Evolutionary conservation across 202 grass and related monocot species (phyloP).

Genomic region (Panicum virgatum): DNA sequence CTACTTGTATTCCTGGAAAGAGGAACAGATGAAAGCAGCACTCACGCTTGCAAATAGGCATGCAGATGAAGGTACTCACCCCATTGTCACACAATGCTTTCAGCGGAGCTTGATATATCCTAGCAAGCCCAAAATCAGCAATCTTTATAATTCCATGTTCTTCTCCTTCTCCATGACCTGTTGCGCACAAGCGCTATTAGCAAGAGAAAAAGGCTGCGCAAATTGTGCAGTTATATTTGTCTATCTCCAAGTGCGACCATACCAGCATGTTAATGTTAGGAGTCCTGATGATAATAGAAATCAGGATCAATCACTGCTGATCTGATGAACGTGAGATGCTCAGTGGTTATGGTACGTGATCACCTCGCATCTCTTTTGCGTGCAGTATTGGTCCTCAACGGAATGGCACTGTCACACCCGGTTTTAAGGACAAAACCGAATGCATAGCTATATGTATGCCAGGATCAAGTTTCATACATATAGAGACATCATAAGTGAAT

Average conservation of each 20-base stretch:
- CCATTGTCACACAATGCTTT: conserved; percentile 98
- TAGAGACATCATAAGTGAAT: too few species aligned
- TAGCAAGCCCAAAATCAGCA: conserved; percentile 98
- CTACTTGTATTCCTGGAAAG: conserved; percentile 7
- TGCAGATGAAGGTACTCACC: conserved; percentile 42
- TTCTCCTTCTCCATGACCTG: conserved; percentile 97
- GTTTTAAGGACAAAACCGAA: too few species aligned
- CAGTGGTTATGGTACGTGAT: too few species aligned
- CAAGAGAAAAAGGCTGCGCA: conserved; percentile 3
- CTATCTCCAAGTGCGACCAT: conserved; percentile 16
- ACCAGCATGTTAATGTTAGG: conserved; percentile 99
- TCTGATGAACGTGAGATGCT: too few species aligned
- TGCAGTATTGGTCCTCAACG: too few species aligned
- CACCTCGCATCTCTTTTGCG: too few species aligned
- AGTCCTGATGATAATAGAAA: too few species aligned
- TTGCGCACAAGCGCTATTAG: conserved; percentile 33
- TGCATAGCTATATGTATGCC: too few species aligned
- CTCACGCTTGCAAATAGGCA: background rate
- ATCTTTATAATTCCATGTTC: conserved; percentile 98
- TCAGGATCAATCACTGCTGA: too few species aligned
- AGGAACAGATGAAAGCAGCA: background rate
- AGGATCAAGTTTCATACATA: too few species aligned
- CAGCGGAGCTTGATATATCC: conserved; percentile 99
- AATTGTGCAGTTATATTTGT: conserved; percentile 32
- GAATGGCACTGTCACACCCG: too few species aligned